Evolutionary conservation across 1,284 basidiomycete species (phyloP).

Genomic region (Trametes polyzona): DNA sequence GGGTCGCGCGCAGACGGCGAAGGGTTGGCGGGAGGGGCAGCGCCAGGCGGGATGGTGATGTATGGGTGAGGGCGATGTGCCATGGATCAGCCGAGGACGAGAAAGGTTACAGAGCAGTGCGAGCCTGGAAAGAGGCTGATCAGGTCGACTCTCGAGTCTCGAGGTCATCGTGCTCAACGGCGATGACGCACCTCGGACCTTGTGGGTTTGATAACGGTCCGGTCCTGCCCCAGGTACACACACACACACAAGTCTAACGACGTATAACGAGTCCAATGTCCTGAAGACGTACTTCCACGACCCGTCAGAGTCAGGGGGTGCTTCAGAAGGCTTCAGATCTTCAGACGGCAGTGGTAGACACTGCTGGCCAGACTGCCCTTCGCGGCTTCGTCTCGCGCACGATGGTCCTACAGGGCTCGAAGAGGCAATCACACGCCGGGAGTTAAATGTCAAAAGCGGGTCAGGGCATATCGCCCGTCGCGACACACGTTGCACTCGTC

Average conservation of each 20-base stretch:
- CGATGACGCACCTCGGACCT: conserved; percentile 18
- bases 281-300: no score
- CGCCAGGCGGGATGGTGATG: conserved; percentile 43
- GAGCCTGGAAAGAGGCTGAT: conserved; percentile 3
- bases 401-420: not conserved
- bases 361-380: no score
- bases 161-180: not conserved
- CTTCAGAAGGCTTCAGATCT: no score
- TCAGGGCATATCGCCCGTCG: not conserved
- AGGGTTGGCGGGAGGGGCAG: conserved; percentile 37
- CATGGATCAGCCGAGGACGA: conserved; percentile 22
- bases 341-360: no score
- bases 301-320: no score
- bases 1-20: conserved; percentile 34
- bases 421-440: conserved; percentile 1
- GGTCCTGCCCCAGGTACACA: conserved; percentile 10
- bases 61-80: conserved; percentile 40
- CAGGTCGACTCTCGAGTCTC: no score
- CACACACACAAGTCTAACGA: not conserved
- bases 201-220: conserved; percentile 15
- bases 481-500: no score
- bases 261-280: not conserved
- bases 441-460: not conserved
- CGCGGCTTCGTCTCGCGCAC: no score
- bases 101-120: conserved; percentile 10